Conservation (phyloP, 768 basidiomycete genomes). For the Kwoniella sp. region DNA sequence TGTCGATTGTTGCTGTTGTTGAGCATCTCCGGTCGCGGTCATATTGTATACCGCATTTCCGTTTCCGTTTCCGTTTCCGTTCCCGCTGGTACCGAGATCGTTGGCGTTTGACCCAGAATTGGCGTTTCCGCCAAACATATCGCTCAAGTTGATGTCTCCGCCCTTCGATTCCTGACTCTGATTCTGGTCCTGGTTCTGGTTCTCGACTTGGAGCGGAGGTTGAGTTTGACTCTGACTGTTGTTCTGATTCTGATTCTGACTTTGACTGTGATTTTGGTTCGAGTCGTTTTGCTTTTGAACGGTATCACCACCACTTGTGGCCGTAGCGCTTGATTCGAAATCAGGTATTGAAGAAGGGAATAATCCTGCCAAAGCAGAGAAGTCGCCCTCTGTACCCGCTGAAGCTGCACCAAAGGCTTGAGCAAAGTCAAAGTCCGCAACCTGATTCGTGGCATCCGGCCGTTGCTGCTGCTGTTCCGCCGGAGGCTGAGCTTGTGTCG, state of each 20-base stretch:
- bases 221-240: neutral
- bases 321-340: neutral
- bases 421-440: conserved; percentile 19
- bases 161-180: neutral
- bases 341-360: conserved; percentile 9
- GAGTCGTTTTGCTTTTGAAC: too few species aligned
- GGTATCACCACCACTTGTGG: neutral
- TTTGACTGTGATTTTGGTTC: too few species aligned
- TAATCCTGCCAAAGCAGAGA: conserved; percentile 25
- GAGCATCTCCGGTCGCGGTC: neutral
- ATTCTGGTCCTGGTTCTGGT: neutral
- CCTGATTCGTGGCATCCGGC: neutral
- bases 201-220: too few species aligned
- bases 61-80: too few species aligned
- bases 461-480: conserved; percentile 7
- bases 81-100: too few species aligned
- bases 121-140: neutral
- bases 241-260: neutral
- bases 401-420: conserved; percentile 2
- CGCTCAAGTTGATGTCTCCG: neutral
- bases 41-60: too few species aligned
- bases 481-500: neutral
- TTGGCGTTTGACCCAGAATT: too few species aligned
- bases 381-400: conserved; percentile 13
- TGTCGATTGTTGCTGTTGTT: neutral